Evolutionary conservation across 2,329 filamentous ascomycete species (phyloP), one percentile per base, ranked within the genome.

Genomic region (Neodidymelliopsis sp.): DNA sequence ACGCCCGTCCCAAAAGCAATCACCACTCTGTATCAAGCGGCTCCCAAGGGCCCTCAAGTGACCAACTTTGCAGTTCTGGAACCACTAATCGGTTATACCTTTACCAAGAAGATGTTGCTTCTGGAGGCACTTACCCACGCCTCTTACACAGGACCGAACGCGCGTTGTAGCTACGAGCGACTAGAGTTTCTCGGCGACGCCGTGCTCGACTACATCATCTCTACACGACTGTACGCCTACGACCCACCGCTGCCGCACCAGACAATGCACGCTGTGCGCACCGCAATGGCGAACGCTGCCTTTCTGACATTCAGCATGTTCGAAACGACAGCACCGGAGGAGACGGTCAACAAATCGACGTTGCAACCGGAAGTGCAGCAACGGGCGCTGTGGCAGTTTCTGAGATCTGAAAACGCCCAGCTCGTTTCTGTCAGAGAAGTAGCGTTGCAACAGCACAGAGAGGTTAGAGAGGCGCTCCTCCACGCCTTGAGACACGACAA

Each of bases 111-210:
- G 55, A 66, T 79, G 0, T 76, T 96, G 0, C 79, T 97, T 1
- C 65, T 88, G 0, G 90, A 97, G 73, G 89, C 92, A 2, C 77
- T 93, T 38, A 96, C 91, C 0, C 92, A 97, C 65, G 77, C 84
- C 0, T 92, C 89, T 0, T 80, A 78, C 39, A 77, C 29, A 0
- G 67, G 66, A 1, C 59, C 60, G 1, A 56, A 76, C 22, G 71
- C 74, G 12, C 75, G 80, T 4, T 70, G 74, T 25, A 82, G 80
- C 0, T 85, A 86, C 61, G 89, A 97, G 58, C 83, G 91, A 0
- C 81, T 97, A 1, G 93, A 97, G 65, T 96, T 94, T 62, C 76
- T 97, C 0, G 93, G 93, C 1, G 93, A 97, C 60, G 84, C 91
- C 0, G 78, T 97, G 2, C 82, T 97, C 0, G 93, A 97, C 71